Evolutionary conservation across 2,329 filamentous ascomycete species (phyloP).

Genomic region (Bertia moriformis): DNA sequence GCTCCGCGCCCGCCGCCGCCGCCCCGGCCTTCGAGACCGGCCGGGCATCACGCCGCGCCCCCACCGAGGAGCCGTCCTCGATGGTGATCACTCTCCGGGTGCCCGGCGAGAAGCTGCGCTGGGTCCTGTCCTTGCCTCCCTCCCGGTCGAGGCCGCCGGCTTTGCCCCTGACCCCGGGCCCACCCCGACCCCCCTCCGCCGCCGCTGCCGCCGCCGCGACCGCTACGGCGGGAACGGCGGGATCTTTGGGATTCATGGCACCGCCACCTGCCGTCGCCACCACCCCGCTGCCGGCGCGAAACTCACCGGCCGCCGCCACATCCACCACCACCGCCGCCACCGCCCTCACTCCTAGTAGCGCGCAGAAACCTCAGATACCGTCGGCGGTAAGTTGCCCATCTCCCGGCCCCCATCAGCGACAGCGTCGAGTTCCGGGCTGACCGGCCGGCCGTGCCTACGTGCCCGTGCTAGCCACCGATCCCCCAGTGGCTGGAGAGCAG

Average conservation of each 20-base stretch:
- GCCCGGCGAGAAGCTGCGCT: slow-evolving; percentile 54
- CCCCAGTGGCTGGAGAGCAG: slow-evolving; percentile 70
- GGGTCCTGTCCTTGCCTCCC: too few species aligned
- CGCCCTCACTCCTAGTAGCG: background rate
- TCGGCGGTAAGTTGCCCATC: slow-evolving; percentile 6
- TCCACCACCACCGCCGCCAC: background rate
- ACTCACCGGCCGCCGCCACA: slow-evolving; percentile 1
- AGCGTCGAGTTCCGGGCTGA: too few species aligned
- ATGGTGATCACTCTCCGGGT: slow-evolving; percentile 66
- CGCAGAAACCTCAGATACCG: slow-evolving; percentile 3
- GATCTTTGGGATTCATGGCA: background rate
- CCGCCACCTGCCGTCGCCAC: background rate
- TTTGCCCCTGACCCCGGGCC: background rate
- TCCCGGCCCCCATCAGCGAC: slow-evolving; percentile 2
- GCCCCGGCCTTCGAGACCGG: too few species aligned
- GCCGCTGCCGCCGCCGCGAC: too few species aligned
- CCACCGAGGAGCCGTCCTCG: slow-evolving; percentile 55
- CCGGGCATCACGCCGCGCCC: slow-evolving; percentile 38
- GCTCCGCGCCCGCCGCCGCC: slow-evolving; percentile 52
- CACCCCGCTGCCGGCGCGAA: background rate
- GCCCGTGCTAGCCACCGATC: slow-evolving; percentile 55
- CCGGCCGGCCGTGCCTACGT: too few species aligned
- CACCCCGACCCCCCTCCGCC: too few species aligned
- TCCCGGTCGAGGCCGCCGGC: slow-evolving; percentile 26
- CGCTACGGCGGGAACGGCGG: too few species aligned